Base-by-base conservation (phyloP, 495 filamentous ascomycete genomes). In the Aspergillus conjunctus region DNA sequence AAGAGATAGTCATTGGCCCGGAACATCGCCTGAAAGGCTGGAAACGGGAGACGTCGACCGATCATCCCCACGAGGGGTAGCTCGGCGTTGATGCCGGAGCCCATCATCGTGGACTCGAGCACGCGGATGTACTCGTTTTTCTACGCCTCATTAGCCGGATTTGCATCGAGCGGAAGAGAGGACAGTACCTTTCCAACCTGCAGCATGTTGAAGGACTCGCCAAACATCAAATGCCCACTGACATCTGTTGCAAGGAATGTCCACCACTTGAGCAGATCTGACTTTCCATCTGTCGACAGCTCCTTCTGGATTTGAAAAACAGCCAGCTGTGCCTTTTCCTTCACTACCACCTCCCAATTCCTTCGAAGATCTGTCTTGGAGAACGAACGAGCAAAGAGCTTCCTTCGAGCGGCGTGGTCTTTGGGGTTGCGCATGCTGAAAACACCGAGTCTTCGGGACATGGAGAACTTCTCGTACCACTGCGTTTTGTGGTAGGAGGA, bases 191-290 rank as follows among this genome's bases (percentile, higher is more conserved):
- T 62, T 10, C 76, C 80, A 15, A 59, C 62, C 54, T 80, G 73
- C 6, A 83, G 66, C 68, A 75, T 78, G 8, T 66, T 64, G 54
- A 85, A 83, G 7, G 70, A 73, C 59, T 81, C 78, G 1, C 81
- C 81, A 66, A 85, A 84, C 18, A 74, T 75, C 26, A 84, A 62
- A 34, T 79, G 65, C 10, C 72, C 72, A 30, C 79, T 75, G 6
- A 81, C 69, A 59, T 84, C 82, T 0, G 75, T 75, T 15, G 76
- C 68, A 70, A 83, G 69, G 37, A 81, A 78, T 39, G 71, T 66
- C 65, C 68, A 79, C 81, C 81, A 83, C 56, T 77, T 77, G 26
- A 71, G 65, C 11, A 83, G 64, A 62, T 68, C 59, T 14, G 34
- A 37, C 34, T 14, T 37, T 14, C 34, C 34, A 8, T 1, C 14